These are phyloP conservation scores for Smithsoniella earleae DNA, from an alignment of 163 green algal genomes.

Conservation along the genomic window DNA sequence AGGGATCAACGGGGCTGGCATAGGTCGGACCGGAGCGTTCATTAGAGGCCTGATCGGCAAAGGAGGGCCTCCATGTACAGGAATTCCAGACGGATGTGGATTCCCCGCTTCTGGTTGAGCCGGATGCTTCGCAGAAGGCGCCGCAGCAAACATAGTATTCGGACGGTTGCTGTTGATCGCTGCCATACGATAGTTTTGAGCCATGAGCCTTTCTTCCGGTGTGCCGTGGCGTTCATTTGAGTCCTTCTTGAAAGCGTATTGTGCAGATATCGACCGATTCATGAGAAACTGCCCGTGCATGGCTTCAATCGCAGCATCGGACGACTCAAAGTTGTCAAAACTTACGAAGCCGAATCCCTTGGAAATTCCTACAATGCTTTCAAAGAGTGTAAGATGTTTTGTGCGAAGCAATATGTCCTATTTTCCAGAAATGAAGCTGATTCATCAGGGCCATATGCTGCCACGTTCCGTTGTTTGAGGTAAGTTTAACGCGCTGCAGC, in stretches of 20 bases:
- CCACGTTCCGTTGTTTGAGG: too few species aligned
- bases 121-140: conserved; percentile 41
- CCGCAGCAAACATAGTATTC: conserved; percentile 64
- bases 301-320: conserved; percentile 85
- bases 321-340: conserved; percentile 76
- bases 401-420: background rate
- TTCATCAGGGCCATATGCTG: too few species aligned
- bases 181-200: conserved; percentile 60
- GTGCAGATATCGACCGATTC: conserved; percentile 84
- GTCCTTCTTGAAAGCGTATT: conserved; percentile 96
- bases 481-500: too few species aligned
- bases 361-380: conserved; percentile 45
- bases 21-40: background rate
- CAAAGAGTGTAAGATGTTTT: background rate
- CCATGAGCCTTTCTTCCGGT: conserved; percentile 80
- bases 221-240: conserved; percentile 88
- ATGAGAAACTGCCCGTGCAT: conserved; percentile 96
- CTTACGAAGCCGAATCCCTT: conserved; percentile 94
- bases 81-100: background rate
- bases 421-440: too few species aligned
- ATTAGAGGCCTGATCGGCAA: background rate
- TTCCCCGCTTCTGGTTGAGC: conserved; percentile 32
- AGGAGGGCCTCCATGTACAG: background rate
- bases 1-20: background rate
- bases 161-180: conserved; percentile 48